phyloP scores from a whole-genome alignment of 768 basidiomycete genomes.

The Boletus pseudopeckii region DNA sequence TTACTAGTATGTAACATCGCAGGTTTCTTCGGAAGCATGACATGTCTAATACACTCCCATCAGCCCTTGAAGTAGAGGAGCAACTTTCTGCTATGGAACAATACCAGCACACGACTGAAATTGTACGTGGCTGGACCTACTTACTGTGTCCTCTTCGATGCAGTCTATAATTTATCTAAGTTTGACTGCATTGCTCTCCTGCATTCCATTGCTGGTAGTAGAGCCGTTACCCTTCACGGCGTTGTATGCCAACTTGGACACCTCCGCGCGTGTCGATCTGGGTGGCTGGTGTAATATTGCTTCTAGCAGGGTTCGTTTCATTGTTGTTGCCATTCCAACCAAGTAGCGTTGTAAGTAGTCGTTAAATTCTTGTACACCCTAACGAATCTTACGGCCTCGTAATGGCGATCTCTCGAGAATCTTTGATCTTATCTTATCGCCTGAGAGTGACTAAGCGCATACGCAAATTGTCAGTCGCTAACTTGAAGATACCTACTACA shows the following conservation, averaged over 20 bases:
- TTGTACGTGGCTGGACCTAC: too few species aligned
- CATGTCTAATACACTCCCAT: background rate
- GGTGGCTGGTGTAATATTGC: conserved; percentile 49
- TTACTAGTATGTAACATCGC: conserved; percentile 35
- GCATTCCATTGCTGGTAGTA: conserved; percentile 39
- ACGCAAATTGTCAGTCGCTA: background rate
- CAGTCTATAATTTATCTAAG: conserved; percentile 72
- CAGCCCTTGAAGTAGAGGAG: conserved; percentile 61
- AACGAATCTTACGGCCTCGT: background rate
- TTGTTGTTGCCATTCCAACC: conserved; percentile 54
- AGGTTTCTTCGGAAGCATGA: background rate
- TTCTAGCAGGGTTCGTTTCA: conserved; percentile 45
- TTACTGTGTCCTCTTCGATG: too few species aligned
- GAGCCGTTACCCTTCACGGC: conserved; percentile 50
- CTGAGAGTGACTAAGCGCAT: conserved; percentile 16
- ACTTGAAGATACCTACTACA: background rate
- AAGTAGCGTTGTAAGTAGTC: conserved; percentile 41
- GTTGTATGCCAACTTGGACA: conserved; percentile 43
- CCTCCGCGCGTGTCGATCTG: conserved; percentile 54
- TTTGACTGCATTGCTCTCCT: conserved; percentile 50
- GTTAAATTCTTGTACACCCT: background rate
- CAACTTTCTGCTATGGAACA: conserved; percentile 38
- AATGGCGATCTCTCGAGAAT: background rate
- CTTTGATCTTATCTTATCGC: conserved; percentile 18
- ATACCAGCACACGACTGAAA: too few species aligned